phyloP scores from a whole-genome alignment of 257 asterid species.

The Primulina eburnea region DNA sequence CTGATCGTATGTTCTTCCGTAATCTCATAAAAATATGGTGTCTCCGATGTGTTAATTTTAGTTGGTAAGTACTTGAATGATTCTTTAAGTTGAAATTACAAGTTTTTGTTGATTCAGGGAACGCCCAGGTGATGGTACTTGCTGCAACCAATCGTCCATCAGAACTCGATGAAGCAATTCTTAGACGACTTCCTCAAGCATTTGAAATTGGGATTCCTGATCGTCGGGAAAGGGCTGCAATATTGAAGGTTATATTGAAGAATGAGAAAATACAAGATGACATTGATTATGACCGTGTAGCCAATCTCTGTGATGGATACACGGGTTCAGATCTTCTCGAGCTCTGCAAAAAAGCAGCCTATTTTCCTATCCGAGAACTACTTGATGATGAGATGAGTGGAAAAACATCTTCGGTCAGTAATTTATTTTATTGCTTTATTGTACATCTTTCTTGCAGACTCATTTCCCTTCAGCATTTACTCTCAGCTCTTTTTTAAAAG shows the following conservation, averaged over 20 bases:
- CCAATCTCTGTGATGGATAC: slow-evolving; percentile 71
- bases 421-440: slow-evolving; percentile 10
- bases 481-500: not conserved
- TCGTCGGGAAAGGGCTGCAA: slow-evolving; percentile 59
- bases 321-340: slow-evolving; percentile 95
- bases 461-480: slow-evolving; percentile 13
- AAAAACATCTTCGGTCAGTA: slow-evolving; percentile 47
- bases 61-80: not conserved
- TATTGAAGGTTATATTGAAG: slow-evolving; percentile 79
- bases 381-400: slow-evolving; percentile 74
- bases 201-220: slow-evolving; percentile 87
- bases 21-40: not conserved
- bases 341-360: slow-evolving; percentile 90
- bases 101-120: slow-evolving; percentile 38
- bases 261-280: slow-evolving; percentile 63
- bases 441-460: not conserved
- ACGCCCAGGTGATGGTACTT: slow-evolving; percentile 93
- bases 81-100: slow-evolving; percentile 21
- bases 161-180: slow-evolving; percentile 97
- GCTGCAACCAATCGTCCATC: slow-evolving; percentile 98
- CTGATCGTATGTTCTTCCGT: slow-evolving; percentile 61
- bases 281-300: slow-evolving; percentile 63
- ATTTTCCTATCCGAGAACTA: slow-evolving; percentile 75
- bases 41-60: not conserved
- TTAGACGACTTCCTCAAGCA: slow-evolving; percentile 92